phyloP scores from a whole-genome alignment of 1,139 yeast genomes.

The Wickerhamiella pararugosa region DNA sequence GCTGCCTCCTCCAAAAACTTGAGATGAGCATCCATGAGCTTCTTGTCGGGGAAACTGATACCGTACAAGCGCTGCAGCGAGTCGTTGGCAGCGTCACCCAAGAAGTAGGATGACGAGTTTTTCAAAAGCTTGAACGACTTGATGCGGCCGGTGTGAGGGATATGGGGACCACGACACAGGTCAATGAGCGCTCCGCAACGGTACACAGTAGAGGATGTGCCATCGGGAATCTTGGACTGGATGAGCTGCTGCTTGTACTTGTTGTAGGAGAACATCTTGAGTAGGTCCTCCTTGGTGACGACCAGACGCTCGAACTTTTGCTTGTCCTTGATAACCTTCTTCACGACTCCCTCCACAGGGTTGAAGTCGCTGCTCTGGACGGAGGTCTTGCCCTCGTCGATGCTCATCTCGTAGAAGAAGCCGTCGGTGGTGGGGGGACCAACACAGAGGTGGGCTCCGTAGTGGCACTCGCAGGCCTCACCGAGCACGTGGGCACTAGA shows the following conservation, averaged over 20 bases:
- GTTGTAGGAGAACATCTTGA: constrained; percentile 89
- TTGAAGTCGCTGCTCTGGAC: constrained; percentile 76
- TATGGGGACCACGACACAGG: constrained; percentile 95
- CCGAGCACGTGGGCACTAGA: constrained; percentile 97
- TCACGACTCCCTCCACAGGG: constrained; percentile 73
- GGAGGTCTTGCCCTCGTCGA: constrained; percentile 59
- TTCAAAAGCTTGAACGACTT: constrained; percentile 89
- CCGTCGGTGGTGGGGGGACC: constrained; percentile 99
- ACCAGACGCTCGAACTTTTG: constrained; percentile 92
- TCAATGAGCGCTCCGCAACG: constrained; percentile 97
- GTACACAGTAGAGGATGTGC: constrained; percentile 90
- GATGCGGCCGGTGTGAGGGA: constrained; percentile 93
- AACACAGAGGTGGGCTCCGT: constrained; percentile 79
- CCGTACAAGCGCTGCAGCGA: constrained; percentile 97
- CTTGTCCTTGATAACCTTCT: constrained; percentile 86
- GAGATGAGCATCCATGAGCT: constrained; percentile 87
- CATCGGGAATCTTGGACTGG: constrained; percentile 83
- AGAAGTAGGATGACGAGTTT: constrained; percentile 91
- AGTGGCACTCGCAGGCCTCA: constrained; percentile 93
- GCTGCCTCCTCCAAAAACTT: constrained; percentile 95
- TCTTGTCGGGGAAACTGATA: constrained; percentile 97
- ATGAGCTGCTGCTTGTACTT: constrained; percentile 88
- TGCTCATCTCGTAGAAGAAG: constrained; percentile 92
- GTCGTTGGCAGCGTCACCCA: constrained; percentile 86
- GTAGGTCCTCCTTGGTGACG: constrained; percentile 77